These are phyloP conservation scores for Neoarthrinium moseri DNA, from an alignment of 2,329 filamentous ascomycete species.

Conservation along the genomic window DNA sequence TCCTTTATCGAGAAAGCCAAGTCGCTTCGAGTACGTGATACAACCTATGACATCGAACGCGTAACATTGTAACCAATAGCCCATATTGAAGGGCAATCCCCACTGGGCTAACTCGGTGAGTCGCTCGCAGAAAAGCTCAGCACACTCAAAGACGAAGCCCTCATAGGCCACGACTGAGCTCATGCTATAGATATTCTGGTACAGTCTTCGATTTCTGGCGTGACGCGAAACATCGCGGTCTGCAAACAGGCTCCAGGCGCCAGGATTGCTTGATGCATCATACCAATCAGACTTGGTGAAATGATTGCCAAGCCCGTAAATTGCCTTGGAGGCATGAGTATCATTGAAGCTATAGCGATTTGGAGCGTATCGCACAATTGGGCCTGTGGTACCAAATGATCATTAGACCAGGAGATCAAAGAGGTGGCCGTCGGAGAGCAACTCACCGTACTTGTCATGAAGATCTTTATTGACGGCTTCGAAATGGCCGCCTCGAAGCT, in stretches of 20 bases:
- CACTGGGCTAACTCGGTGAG: conserved; percentile 23
- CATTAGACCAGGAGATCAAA: background rate
- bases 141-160: conserved; percentile 29
- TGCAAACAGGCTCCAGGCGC: conserved; percentile 25
- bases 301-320: conserved; percentile 37
- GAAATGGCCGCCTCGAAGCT: conserved; percentile 23
- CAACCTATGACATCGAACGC: conserved; percentile 24
- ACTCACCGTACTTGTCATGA: conserved; percentile 27
- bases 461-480: conserved; percentile 25
- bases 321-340: conserved; percentile 34
- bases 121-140: conserved; percentile 24
- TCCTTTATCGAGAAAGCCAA: conserved; percentile 24
- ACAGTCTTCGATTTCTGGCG: conserved; percentile 23
- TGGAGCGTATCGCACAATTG: conserved; percentile 45
- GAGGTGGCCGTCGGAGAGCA: background rate
- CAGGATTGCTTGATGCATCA: conserved; percentile 18
- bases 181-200: conserved; percentile 31
- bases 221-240: conserved; percentile 26
- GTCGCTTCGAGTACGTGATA: conserved; percentile 17
- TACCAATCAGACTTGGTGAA: conserved; percentile 35
- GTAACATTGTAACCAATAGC: conserved; percentile 17
- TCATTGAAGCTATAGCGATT: conserved; percentile 46
- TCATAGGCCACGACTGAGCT: conserved; percentile 32
- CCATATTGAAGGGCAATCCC: conserved; percentile 21
- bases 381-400: conserved; percentile 18